Percentiles rank a stretch among this genome's conserved stretches.
Conservation (phyloP, 2,329 filamentous ascomycete genomes). For the Pyricularia sp. region DNA sequence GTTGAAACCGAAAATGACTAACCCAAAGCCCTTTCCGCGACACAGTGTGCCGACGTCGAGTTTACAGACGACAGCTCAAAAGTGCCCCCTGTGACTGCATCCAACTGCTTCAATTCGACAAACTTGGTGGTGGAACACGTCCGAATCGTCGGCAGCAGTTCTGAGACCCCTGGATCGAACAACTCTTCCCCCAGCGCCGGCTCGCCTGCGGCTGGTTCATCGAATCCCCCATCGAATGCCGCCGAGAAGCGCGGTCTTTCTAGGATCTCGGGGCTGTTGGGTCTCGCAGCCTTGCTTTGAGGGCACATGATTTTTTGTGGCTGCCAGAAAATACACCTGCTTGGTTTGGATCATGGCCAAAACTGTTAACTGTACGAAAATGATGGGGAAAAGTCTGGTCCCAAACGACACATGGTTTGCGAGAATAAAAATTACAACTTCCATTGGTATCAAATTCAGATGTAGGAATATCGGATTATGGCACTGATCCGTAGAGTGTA, state of each 20-base stretch:
- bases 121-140: not conserved
- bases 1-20: not conserved
- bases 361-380: not conserved
- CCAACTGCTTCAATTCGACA: constrained; percentile 62
- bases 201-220: not conserved
- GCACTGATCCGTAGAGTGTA: not conserved
- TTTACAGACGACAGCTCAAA: constrained; percentile 47
- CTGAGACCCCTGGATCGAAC: not conserved
- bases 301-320: not conserved
- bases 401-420: not conserved
- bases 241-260: not conserved
- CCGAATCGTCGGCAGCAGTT: not conserved
- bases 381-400: not conserved
- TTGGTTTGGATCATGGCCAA: not conserved
- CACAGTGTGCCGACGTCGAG: constrained; percentile 60
- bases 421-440: not conserved
- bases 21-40: not conserved
- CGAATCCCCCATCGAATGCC: not conserved
- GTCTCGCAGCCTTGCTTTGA: not conserved
- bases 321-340: not conserved
- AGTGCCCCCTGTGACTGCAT: constrained; percentile 45
- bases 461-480: not conserved
- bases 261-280: not conserved
- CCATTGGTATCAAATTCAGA: not conserved
- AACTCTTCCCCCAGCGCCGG: not conserved